Conservation (phyloP, 176 grass and related monocot species). For the Aegilops umbellulata region DNA sequence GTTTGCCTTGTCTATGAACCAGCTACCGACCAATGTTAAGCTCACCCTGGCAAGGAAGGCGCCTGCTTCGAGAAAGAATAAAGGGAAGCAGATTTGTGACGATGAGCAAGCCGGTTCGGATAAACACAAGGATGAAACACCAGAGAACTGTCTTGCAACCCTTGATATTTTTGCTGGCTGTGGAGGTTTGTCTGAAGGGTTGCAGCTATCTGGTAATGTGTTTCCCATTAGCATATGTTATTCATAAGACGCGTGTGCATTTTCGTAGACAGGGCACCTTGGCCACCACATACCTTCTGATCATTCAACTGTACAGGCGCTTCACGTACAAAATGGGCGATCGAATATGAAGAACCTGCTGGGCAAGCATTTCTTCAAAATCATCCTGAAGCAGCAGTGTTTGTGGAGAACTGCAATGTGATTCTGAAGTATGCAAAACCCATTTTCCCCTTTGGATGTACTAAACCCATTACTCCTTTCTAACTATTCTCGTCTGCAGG, state of each 20-base stretch:
- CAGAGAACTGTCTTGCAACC: slow-evolving; percentile 50
- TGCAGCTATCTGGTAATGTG: slow-evolving; percentile 58
- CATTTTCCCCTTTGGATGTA: neutral
- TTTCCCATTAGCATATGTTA: neutral
- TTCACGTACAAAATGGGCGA: slow-evolving; percentile 76
- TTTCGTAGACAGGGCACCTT: neutral
- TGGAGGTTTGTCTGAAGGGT: slow-evolving; percentile 74
- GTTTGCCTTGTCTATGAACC: slow-evolving; percentile 3
- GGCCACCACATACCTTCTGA: slow-evolving; percentile 12
- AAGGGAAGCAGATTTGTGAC: slow-evolving; percentile 64
- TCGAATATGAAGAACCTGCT: slow-evolving; percentile 80
- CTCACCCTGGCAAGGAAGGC: slow-evolving; percentile 27
- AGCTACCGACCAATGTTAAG: slow-evolving; percentile 49
- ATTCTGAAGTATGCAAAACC: slow-evolving; percentile 49
- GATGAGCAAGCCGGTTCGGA: slow-evolving; percentile 19
- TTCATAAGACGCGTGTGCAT: neutral
- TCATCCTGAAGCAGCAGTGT: slow-evolving; percentile 63
- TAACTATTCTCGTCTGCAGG: slow-evolving; percentile 26
- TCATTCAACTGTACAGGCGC: slow-evolving; percentile 39
- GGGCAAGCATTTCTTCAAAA: slow-evolving; percentile 74
- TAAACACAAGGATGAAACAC: slow-evolving; percentile 32
- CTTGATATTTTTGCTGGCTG: slow-evolving; percentile 82
- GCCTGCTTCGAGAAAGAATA: slow-evolving; percentile 49
- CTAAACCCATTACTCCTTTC: neutral
- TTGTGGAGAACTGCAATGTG: slow-evolving; percentile 85